These are phyloP conservation scores for Claviceps citrina DNA, from an alignment of 2,329 filamentous ascomycete species.

Conservation along the genomic window DNA sequence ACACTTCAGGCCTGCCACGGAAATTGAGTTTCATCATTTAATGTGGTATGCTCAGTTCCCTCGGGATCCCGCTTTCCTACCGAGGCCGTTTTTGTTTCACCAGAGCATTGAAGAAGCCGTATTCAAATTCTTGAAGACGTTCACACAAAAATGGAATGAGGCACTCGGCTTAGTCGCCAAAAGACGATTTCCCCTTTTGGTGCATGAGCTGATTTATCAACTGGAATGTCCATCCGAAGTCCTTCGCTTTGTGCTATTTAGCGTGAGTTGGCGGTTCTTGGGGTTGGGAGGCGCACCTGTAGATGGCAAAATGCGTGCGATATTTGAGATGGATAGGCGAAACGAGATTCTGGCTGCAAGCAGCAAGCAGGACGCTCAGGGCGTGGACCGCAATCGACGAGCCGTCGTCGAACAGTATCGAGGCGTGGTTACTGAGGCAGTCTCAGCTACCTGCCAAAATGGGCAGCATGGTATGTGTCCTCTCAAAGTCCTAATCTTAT, in stretches of 20 bases:
- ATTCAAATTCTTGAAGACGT: conserved; percentile 11
- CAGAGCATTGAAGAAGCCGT: conserved; percentile 5
- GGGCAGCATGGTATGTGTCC: background rate
- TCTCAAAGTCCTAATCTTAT: too few species aligned
- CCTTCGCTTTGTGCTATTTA: conserved; percentile 16
- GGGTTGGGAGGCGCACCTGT: background rate
- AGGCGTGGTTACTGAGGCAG: background rate
- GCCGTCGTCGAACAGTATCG: background rate
- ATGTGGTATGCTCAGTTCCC: conserved; percentile 1
- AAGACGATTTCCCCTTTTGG: conserved; percentile 15
- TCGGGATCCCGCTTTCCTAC: background rate
- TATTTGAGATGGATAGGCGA: background rate
- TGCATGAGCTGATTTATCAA: conserved; percentile 11
- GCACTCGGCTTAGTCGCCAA: conserved; percentile 6
- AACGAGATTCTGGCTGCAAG: background rate
- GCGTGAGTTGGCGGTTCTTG: conserved; percentile 14
- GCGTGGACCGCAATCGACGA: background rate
- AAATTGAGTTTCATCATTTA: background rate
- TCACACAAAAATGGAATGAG: conserved; percentile 12
- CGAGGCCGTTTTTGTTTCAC: background rate
- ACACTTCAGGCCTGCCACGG: background rate
- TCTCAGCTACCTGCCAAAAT: background rate
- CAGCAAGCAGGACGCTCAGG: background rate
- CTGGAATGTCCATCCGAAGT: conserved; percentile 14
- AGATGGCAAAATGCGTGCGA: background rate